Percentiles rank a stretch among this genome's conserved stretches.
These are phyloP conservation scores for Echium plantagineum DNA, from an alignment of 257 asterid species.

Conservation along the genomic window DNA sequence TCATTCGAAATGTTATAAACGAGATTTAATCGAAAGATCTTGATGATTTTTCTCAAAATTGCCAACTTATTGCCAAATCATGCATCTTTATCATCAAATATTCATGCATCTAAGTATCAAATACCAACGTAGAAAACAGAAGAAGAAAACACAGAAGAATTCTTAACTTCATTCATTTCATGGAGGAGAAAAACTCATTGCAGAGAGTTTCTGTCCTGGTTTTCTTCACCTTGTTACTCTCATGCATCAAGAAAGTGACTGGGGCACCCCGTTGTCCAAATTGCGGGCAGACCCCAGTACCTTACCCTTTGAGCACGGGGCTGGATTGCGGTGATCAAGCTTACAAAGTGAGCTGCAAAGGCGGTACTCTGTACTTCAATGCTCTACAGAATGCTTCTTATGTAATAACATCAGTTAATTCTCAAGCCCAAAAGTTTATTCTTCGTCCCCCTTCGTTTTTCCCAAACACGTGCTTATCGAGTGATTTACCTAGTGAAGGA, in stretches of 20 bases:
- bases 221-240: not conserved
- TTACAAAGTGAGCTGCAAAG: slow-evolving; percentile 31
- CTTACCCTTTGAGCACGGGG: slow-evolving; percentile 46
- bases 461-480: slow-evolving; percentile 33
- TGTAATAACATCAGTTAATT: slow-evolving; percentile 14
- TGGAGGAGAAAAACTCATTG: slow-evolving; percentile 6
- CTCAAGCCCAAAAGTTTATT: slow-evolving; percentile 23
- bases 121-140: not conserved
- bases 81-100: not conserved
- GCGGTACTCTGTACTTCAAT: slow-evolving; percentile 17
- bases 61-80: not conserved
- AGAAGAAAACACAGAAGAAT: not conserved
- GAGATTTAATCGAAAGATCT: not conserved
- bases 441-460: slow-evolving; percentile 21
- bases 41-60: not conserved
- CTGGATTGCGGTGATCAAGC: slow-evolving; percentile 42
- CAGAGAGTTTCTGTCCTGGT: not conserved
- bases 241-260: not conserved
- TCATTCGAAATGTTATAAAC: slow-evolving; percentile 1
- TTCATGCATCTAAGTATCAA: not conserved
- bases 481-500: slow-evolving; percentile 28
- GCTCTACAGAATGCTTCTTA: slow-evolving; percentile 10
- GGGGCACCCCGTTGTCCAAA: slow-evolving; percentile 19
- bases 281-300: slow-evolving; percentile 44
- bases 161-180: not conserved